These are phyloP conservation scores for Neonectria sp. DNA, from an alignment of 2,329 filamentous ascomycete species.

Conservation along the genomic window DNA sequence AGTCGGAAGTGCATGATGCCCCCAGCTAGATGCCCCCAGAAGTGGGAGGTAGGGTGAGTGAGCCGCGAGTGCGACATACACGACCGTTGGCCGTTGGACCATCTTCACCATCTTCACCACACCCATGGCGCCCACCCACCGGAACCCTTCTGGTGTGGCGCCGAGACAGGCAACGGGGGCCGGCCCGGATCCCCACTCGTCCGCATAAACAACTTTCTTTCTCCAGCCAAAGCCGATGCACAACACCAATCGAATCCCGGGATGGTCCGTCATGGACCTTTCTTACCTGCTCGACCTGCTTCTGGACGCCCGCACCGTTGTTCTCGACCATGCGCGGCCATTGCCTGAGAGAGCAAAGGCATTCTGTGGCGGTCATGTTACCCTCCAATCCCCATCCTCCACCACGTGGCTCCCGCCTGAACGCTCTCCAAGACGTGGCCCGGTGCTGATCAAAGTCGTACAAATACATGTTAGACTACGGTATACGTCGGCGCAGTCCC, in stretches of 20 bases:
- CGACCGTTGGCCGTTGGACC: constrained; percentile 1
- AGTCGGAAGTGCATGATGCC: not conserved
- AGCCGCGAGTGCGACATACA: constrained; percentile 8
- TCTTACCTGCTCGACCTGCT: constrained; percentile 14
- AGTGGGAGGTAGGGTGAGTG: constrained; percentile 1
- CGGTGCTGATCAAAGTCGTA: not conserved
- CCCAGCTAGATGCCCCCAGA: constrained; percentile 1
- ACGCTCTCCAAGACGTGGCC: constrained; percentile 3
- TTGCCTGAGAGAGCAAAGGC: constrained; percentile 10
- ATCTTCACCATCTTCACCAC: constrained; percentile 2
- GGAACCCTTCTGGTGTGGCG: constrained; percentile 44
- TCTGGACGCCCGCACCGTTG: constrained; percentile 19
- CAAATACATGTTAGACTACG: too few species aligned
- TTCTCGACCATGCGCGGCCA: constrained; percentile 1
- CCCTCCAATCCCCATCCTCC: constrained; percentile 20
- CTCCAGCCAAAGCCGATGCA: constrained; percentile 7
- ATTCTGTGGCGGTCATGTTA: constrained; percentile 21
- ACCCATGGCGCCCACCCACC: constrained; percentile 35
- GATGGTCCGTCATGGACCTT: constrained; percentile 18
- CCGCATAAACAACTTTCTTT: constrained; percentile 29
- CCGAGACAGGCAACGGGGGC: constrained; percentile 41
- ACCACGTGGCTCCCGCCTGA: constrained; percentile 29
- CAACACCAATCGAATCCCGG: constrained; percentile 18
- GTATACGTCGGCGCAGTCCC: constrained; percentile 5
- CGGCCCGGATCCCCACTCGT: constrained; percentile 49